phyloP scores from a whole-genome alignment of 139 green algal genomes.

The Trebouxia sp. region DNA sequence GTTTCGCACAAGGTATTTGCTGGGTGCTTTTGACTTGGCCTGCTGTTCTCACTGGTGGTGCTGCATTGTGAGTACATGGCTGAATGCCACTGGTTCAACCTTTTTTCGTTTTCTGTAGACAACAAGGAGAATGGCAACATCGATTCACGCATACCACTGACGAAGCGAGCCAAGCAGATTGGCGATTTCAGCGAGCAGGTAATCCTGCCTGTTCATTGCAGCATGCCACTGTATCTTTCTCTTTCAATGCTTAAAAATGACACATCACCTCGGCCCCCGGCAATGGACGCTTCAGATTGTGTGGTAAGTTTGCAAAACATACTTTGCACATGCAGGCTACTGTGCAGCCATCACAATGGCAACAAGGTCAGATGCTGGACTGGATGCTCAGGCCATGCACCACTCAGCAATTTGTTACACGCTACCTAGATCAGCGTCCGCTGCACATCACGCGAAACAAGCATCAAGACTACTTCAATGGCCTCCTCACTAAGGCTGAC shows the following conservation, averaged over 20 bases:
- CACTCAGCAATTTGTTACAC: constrained; percentile 1
- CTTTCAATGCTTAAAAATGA: too few relatives aligned
- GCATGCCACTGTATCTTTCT: too few relatives aligned
- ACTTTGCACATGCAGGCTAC: not conserved
- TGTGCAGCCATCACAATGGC: not conserved
- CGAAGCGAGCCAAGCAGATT: not conserved
- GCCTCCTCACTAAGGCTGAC: constrained; percentile 54
- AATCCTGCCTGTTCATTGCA: not conserved
- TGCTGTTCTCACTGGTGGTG: too few relatives aligned
- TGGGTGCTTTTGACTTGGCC: too few relatives aligned
- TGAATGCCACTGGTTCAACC: too few relatives aligned
- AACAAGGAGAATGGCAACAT: not conserved
- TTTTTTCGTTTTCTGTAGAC: too few relatives aligned
- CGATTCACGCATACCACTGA: not conserved
- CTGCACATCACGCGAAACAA: constrained; percentile 51
- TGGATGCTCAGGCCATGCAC: constrained; percentile 48
- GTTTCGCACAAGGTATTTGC: too few relatives aligned
- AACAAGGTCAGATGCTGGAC: constrained; percentile 35
- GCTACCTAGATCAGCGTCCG: constrained; percentile 50
- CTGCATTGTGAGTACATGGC: not conserved
- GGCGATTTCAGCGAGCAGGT: not conserved
- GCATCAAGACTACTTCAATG: constrained; percentile 42
- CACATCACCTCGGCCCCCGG: too few relatives aligned
- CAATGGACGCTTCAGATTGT: too few relatives aligned
- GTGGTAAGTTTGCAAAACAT: too few relatives aligned